These are phyloP conservation scores for Globisporangium iwayamae DNA, from an alignment of 352 stramenopile genomes.

Conservation along the genomic window DNA sequence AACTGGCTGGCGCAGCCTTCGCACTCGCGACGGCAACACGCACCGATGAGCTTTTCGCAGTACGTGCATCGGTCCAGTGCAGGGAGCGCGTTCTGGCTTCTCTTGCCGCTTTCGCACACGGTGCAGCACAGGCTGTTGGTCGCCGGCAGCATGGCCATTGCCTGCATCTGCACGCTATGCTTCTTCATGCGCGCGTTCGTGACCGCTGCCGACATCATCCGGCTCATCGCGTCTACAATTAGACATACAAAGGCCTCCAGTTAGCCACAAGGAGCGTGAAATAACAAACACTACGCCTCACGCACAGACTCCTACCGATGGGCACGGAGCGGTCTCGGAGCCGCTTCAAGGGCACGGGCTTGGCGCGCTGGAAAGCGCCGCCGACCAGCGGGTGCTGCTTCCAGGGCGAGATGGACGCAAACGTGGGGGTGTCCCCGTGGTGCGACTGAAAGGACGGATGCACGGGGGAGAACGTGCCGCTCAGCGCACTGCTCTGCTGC, in stretches of 20 bases:
- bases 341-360: constrained; percentile 41
- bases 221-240: constrained; percentile 59
- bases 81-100: constrained; percentile 12
- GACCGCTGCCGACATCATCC: constrained; percentile 71
- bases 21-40: constrained; percentile 63
- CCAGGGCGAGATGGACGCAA: constrained; percentile 51
- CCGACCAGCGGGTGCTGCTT: constrained; percentile 27
- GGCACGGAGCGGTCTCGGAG: constrained; percentile 65
- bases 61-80: constrained; percentile 44
- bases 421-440: constrained; percentile 8
- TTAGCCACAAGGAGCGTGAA: not conserved
- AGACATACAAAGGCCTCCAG: not conserved
- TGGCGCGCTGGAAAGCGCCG: constrained; percentile 6
- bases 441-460: constrained; percentile 16
- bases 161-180: constrained; percentile 41
- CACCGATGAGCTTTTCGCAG: constrained; percentile 56
- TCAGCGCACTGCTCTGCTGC: constrained; percentile 16
- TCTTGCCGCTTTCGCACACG: constrained; percentile 30
- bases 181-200: constrained; percentile 72
- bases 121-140: constrained; percentile 21
- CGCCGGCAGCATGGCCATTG: constrained; percentile 12
- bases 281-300: not conserved
- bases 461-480: constrained; percentile 5
- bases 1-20: constrained; percentile 49
- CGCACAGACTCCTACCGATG: constrained; percentile 35